Conservation (phyloP, 2,329 filamentous ascomycete species). For the Periconia digitata region DNA sequence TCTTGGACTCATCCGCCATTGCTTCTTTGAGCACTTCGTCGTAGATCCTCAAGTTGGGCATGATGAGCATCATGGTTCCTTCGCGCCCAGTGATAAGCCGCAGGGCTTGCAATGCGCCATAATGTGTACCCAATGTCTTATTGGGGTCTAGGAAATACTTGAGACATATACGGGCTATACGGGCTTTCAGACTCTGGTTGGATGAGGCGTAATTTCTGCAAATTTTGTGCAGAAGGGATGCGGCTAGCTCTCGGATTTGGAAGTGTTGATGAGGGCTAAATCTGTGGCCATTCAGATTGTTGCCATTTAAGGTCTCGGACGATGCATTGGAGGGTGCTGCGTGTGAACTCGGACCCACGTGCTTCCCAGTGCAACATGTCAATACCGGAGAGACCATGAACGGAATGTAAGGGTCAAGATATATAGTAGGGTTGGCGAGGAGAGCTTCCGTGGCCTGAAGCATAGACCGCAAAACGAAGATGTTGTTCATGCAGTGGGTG, state of each 20-base stretch:
- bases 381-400: conserved; percentile 82
- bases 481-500: conserved; percentile 87
- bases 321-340: conserved; percentile 52
- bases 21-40: conserved; percentile 62
- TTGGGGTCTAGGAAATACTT: conserved; percentile 88
- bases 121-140: conserved; percentile 81
- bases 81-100: conserved; percentile 72
- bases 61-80: conserved; percentile 63
- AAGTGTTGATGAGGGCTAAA: conserved; percentile 60
- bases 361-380: conserved; percentile 85
- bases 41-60: conserved; percentile 68
- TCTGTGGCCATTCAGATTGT: conserved; percentile 25
- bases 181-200: conserved; percentile 80
- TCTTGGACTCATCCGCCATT: conserved; percentile 53
- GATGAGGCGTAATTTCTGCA: conserved; percentile 78
- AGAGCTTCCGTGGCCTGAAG: conserved; percentile 87
- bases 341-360: conserved; percentile 64
- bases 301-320: conserved; percentile 49
- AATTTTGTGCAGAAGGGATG: conserved; percentile 77
- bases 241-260: conserved; percentile 79
- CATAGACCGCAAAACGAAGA: conserved; percentile 86
- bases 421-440: conserved; percentile 79
- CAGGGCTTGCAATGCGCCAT: conserved; percentile 82
- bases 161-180: conserved; percentile 88
- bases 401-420: conserved; percentile 68